Conservation (phyloP, 805 yeast genomes). For the Cyberlindnera xishuangbannaensis region DNA sequence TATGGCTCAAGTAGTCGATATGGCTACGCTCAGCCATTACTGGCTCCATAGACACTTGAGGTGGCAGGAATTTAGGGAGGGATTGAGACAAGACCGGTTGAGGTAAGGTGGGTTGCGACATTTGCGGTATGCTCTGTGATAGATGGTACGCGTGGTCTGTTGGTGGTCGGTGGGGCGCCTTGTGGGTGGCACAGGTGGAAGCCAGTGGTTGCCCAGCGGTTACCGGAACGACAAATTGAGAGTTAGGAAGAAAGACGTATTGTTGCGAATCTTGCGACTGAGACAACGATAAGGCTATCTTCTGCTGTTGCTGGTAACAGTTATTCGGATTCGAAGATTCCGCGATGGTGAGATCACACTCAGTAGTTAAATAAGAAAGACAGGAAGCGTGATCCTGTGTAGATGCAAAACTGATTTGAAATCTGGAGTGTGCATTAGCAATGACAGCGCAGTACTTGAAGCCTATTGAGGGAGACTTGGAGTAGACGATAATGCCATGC, state of each 20-base stretch:
- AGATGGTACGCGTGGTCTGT: background rate
- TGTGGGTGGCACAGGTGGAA: background rate
- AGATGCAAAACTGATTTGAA: conserved; percentile 9
- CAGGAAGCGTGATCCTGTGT: conserved; percentile 6
- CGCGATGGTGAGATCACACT: conserved; percentile 1
- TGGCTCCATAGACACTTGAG: background rate
- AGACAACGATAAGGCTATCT: background rate
- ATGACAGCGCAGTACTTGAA: conserved; percentile 10
- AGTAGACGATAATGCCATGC: conserved; percentile 7
- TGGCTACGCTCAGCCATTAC: background rate
- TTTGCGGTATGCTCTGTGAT: background rate
- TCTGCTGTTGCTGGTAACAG: background rate
- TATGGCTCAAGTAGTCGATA: conserved; percentile 14
- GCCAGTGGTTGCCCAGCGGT: background rate
- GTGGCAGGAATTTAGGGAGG: background rate
- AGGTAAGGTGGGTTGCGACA: conserved; percentile 1
- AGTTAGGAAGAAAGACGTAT: background rate
- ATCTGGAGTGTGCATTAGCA: background rate
- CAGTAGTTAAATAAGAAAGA: conserved; percentile 2
- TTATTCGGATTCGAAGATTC: background rate
- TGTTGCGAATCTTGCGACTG: background rate
- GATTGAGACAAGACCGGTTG: conserved; percentile 1
- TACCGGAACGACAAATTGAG: conserved; percentile 4
- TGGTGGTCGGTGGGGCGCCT: no score
- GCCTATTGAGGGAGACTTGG: conserved; percentile 22